Conservation (phyloP, 1,139 yeast species). For the Arxiozyma slooffiae region DNA sequence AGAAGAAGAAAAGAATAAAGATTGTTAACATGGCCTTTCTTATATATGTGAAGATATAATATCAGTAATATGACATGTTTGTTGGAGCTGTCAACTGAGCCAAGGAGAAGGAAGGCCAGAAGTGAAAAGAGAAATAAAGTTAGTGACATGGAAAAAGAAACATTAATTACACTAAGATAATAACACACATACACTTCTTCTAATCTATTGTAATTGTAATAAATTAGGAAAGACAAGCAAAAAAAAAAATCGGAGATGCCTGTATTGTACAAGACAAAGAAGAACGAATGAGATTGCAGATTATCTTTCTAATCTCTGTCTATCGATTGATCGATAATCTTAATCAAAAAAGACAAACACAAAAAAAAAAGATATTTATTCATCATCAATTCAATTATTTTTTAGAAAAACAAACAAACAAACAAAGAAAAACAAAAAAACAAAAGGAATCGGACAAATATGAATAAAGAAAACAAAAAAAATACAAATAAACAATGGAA, state of each 20-base stretch:
- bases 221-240: not conserved
- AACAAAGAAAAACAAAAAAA: too few species aligned
- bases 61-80: too few species aligned
- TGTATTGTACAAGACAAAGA: not conserved
- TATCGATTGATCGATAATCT: too few species aligned
- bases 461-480: not conserved
- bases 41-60: too few species aligned
- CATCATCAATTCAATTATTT: too few species aligned
- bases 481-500: not conserved
- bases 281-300: not conserved
- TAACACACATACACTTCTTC: too few species aligned
- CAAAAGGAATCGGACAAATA: not conserved
- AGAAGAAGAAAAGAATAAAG: too few species aligned
- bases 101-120: not conserved
- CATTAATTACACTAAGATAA: not conserved
- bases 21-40: too few species aligned
- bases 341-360: too few species aligned
- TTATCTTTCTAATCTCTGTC: not conserved
- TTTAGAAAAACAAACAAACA: too few species aligned
- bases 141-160: not conserved
- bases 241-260: not conserved
- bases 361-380: too few species aligned
- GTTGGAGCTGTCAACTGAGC: not conserved
- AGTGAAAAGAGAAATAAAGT: not conserved
- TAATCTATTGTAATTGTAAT: not conserved